Conservation (phyloP, 305 asterid species). For the Salvia sclarea region DNA sequence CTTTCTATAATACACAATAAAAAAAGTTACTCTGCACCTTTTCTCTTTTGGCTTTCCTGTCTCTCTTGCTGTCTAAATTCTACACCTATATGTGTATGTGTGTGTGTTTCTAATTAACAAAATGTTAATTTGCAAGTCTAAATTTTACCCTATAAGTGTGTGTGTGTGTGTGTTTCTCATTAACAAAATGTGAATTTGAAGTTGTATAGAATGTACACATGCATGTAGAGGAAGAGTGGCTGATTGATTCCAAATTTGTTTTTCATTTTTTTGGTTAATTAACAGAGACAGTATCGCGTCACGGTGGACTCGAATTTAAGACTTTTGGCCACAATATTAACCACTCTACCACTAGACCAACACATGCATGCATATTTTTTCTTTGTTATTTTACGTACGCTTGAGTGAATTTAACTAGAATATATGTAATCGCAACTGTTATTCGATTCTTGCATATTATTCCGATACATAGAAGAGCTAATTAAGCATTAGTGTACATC, state of each 20-base stretch:
- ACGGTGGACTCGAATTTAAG: no score
- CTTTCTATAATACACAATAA: neutral
- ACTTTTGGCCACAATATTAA: no score
- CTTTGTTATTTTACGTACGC: no score
- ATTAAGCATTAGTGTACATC: no score
- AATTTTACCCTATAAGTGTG: neutral
- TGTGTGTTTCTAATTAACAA: neutral
- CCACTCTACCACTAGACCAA: no score
- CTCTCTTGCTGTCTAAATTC: neutral
- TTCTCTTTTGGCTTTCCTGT: slow-evolving; percentile 13
- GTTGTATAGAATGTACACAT: neutral
- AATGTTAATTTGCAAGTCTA: neutral
- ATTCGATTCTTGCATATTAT: no score
- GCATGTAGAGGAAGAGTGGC: neutral
- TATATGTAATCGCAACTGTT: no score
- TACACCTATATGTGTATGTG: neutral
- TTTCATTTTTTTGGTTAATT: no score
- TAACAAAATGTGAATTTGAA: neutral
- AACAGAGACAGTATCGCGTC: no score
- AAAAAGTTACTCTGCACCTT: slow-evolving; percentile 5
- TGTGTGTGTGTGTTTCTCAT: neutral
- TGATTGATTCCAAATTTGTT: neutral
- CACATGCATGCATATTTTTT: no score
- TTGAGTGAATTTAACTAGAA: no score
- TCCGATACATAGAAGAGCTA: no score